These are phyloP conservation scores for Ophiocordyceps camponoti-floridani DNA, from an alignment of 2,329 filamentous ascomycete genomes.

Conservation along the genomic window DNA sequence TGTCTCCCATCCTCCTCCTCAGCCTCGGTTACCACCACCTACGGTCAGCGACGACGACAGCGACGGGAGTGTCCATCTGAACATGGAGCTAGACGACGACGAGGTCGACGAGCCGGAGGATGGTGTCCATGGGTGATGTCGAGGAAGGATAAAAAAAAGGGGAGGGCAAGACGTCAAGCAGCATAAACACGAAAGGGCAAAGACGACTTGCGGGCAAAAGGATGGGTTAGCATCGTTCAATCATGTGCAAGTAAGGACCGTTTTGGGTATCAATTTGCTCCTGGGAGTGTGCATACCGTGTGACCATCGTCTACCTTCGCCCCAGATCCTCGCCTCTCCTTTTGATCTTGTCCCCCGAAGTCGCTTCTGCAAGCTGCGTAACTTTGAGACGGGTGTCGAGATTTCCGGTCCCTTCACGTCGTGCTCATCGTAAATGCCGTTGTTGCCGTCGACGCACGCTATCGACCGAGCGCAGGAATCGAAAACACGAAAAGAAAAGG, in stretches of 20 bases:
- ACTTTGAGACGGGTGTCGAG: neutral
- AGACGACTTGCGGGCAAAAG: neutral
- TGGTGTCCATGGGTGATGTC: conserved; percentile 6
- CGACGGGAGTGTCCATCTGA: conserved; percentile 38
- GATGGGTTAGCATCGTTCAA: neutral
- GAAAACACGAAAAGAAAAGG: neutral
- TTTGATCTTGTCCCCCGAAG: neutral
- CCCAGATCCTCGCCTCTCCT: neutral
- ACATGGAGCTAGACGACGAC: conserved; percentile 39
- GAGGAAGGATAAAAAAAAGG: too few relatives aligned
- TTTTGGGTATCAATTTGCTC: neutral
- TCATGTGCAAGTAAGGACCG: neutral
- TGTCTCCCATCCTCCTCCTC: neutral
- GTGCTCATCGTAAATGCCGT: neutral
- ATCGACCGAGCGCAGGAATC: neutral
- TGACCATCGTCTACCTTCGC: neutral
- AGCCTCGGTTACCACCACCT: neutral
- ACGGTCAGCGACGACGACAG: conserved; percentile 20
- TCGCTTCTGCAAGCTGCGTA: neutral
- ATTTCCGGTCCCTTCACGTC: neutral
- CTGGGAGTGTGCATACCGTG: neutral
- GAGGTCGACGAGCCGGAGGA: conserved; percentile 21
- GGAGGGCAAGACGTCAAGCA: too few relatives aligned
- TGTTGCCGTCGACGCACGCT: too few relatives aligned
- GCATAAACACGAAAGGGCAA: neutral